These are phyloP conservation scores for Aspergillus arachidicola DNA, from an alignment of 2,329 filamentous ascomycete species.

Conservation along the genomic window DNA sequence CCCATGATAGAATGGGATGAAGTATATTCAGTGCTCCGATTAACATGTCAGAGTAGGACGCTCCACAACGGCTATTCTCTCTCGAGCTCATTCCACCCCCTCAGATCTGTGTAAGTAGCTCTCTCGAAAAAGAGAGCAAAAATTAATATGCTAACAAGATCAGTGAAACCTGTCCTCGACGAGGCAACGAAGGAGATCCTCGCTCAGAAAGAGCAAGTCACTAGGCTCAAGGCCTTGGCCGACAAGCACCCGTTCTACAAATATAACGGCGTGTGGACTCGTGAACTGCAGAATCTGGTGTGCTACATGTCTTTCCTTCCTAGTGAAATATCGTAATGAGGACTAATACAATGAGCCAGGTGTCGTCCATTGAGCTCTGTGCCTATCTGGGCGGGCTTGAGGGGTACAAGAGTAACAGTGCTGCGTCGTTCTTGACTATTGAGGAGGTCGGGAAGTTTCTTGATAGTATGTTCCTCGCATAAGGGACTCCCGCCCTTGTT, in stretches of 20 bases:
- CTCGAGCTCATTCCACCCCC: constrained; percentile 85
- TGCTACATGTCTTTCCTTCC: constrained; percentile 25
- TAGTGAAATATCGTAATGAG: not conserved
- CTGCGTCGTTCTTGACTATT: constrained; percentile 76
- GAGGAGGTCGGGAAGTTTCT: constrained; percentile 83
- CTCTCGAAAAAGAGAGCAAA: constrained; percentile 13
- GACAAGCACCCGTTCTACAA: constrained; percentile 96
- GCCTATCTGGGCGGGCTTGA: constrained; percentile 80
- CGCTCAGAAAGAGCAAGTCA: constrained; percentile 71
- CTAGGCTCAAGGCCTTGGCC: constrained; percentile 70
- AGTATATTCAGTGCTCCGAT: not conserved
- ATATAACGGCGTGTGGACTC: constrained; percentile 87
- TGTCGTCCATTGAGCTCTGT: constrained; percentile 61
- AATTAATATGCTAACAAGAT: constrained; percentile 4
- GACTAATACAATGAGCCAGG: constrained; percentile 39
- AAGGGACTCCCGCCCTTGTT: constrained; percentile 10
- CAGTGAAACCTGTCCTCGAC: constrained; percentile 70
- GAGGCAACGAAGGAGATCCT: constrained; percentile 71
- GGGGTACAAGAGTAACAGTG: constrained; percentile 56
- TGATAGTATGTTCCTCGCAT: constrained; percentile 58
- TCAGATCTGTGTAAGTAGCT: constrained; percentile 58
- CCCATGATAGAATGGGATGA: not conserved
- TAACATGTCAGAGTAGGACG: constrained; percentile 56
- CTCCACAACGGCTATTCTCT: constrained; percentile 78
- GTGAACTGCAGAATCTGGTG: constrained; percentile 78